Percentiles rank a stretch among this genome's conserved stretches.
Conservation (phyloP, 1,139 yeast genomes). For the Lodderomyces theae region DNA sequence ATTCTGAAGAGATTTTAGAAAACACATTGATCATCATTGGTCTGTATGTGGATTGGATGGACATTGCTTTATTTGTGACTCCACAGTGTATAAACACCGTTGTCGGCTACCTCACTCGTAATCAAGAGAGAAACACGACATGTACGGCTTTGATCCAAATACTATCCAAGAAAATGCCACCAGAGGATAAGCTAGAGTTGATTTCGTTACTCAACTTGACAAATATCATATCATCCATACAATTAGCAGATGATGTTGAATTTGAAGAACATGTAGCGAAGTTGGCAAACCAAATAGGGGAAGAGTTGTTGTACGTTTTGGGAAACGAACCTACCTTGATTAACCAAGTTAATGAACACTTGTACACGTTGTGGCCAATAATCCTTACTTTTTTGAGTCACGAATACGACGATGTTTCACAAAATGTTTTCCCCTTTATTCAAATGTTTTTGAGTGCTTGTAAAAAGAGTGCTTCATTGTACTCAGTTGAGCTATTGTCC, state of each 20-base stretch:
- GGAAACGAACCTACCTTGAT: slow-evolving; percentile 52
- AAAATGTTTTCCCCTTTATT: slow-evolving; percentile 77
- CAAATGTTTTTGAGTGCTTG: slow-evolving; percentile 69
- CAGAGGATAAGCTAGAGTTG: slow-evolving; percentile 78
- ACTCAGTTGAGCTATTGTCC: slow-evolving; percentile 50
- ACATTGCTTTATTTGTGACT: slow-evolving; percentile 73
- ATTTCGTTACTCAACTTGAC: slow-evolving; percentile 68
- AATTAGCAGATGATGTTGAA: slow-evolving; percentile 48
- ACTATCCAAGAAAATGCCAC: slow-evolving; percentile 87
- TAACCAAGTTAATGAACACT: slow-evolving; percentile 32
- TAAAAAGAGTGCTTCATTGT: slow-evolving; percentile 50
- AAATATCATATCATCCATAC: slow-evolving; percentile 42
- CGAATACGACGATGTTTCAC: slow-evolving; percentile 86
- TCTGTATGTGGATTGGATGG: slow-evolving; percentile 92
- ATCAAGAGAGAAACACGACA: slow-evolving; percentile 51
- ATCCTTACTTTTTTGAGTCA: slow-evolving; percentile 68
- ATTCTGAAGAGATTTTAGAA: slow-evolving; percentile 49
- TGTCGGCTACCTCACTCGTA: slow-evolving; percentile 56
- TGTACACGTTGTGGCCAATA: slow-evolving; percentile 61
- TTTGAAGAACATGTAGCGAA: slow-evolving; percentile 77
- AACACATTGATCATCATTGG: slow-evolving; percentile 72
- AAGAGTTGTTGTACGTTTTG: slow-evolving; percentile 66
- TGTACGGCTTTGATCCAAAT: slow-evolving; percentile 78
- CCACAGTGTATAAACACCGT: slow-evolving; percentile 62
- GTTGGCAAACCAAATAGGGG: slow-evolving; percentile 69